phyloP scores from a whole-genome alignment of 75 land plant species.

The Pinus tabuliformis region DNA sequence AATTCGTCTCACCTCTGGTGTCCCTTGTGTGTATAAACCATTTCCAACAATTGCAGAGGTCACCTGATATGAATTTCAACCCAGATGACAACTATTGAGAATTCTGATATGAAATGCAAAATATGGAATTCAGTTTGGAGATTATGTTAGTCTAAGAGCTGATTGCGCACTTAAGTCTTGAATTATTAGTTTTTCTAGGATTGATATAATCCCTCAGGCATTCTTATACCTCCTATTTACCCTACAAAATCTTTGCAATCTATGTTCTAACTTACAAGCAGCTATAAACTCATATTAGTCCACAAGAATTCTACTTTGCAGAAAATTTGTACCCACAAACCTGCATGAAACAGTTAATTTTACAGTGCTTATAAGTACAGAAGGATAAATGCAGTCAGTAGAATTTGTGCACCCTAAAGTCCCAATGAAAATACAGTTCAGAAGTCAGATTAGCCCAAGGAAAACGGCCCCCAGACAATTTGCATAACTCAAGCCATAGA shows the following conservation, averaged over 20 bases:
- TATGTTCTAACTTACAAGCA: too few relatives aligned
- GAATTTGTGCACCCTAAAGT: too few relatives aligned
- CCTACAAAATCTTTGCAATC: too few relatives aligned
- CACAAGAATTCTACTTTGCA: too few relatives aligned
- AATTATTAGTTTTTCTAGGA: background rate
- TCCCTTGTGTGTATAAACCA: constrained; percentile 62
- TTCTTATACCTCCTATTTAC: background rate
- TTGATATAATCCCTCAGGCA: background rate
- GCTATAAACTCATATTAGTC: too few relatives aligned
- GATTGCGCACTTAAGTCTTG: too few relatives aligned
- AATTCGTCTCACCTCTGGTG: constrained; percentile 71
- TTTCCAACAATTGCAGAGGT: constrained; percentile 44
- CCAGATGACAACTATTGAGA: background rate
- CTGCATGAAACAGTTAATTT: too few relatives aligned
- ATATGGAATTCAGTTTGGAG: too few relatives aligned
- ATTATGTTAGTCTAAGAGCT: too few relatives aligned
- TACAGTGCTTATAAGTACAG: too few relatives aligned
- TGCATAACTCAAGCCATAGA: background rate
- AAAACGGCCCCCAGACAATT: background rate
- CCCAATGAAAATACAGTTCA: background rate
- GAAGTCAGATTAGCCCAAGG: background rate
- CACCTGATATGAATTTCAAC: background rate
- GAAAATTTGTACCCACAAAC: too few relatives aligned
- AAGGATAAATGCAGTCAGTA: too few relatives aligned
- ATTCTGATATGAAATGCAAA: background rate